These are phyloP conservation scores for Halenospora varia DNA, from an alignment of 495 filamentous ascomycete species.

Conservation along the genomic window DNA sequence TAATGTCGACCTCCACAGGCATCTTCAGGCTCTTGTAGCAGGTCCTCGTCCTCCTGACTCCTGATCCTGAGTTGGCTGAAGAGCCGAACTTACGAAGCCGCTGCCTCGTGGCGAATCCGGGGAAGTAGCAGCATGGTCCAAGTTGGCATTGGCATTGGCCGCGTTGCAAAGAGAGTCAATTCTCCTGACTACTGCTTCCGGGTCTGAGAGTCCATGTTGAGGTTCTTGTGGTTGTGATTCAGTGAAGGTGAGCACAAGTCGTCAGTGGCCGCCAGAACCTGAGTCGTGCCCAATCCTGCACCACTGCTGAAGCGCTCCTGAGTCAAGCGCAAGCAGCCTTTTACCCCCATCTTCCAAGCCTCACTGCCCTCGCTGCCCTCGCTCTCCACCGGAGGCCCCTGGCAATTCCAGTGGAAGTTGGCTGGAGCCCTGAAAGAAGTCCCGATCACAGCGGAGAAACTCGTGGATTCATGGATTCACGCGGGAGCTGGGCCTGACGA, in stretches of 20 bases:
- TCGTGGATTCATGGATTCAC: too few species aligned
- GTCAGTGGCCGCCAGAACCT: not conserved
- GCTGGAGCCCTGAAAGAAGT: not conserved
- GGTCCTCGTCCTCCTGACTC: not conserved
- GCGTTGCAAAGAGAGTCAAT: not conserved
- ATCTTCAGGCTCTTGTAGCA: not conserved
- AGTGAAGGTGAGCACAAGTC: too few species aligned
- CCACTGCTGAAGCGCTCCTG: not conserved
- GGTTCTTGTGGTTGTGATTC: not conserved
- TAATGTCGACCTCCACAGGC: not conserved
- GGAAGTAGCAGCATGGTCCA: not conserved
- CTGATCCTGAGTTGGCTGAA: too few species aligned
- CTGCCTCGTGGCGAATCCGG: not conserved
- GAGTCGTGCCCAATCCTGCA: not conserved
- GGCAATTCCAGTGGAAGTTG: not conserved
- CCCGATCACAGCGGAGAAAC: too few species aligned
- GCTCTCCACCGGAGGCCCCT: too few species aligned
- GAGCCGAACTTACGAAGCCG: too few species aligned
- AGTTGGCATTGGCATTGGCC: not conserved
- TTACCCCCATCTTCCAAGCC: too few species aligned
- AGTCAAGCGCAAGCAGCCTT: too few species aligned
- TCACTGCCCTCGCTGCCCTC: too few species aligned
- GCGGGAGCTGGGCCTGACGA: too few species aligned
- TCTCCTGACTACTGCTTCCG: not conserved
- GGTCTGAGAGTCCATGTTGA: not conserved